A percentile compares a stretch with the other conserved stretches of the same genome.
phyloP scores from a whole-genome alignment of 2,329 filamentous ascomycete species.

The Penicillium sp. region DNA sequence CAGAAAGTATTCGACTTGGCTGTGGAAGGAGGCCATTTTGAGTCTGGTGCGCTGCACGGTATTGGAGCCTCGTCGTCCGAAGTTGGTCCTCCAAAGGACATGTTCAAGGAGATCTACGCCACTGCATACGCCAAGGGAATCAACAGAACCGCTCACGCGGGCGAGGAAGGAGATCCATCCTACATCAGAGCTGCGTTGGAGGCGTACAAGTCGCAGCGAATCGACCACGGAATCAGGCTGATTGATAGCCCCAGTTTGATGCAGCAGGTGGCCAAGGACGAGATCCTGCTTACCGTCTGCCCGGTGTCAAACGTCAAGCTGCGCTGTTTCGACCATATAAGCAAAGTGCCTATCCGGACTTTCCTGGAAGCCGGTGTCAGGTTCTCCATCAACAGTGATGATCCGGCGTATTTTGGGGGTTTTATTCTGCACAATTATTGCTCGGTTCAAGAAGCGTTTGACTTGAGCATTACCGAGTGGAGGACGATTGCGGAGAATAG shows the following conservation, averaged over 20 bases:
- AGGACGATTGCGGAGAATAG: slow-evolving; percentile 57
- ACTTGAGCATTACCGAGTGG: slow-evolving; percentile 63
- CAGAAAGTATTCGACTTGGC: slow-evolving; percentile 38
- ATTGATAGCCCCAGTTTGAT: slow-evolving; percentile 59
- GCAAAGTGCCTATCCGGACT: slow-evolving; percentile 57
- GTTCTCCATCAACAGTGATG: slow-evolving; percentile 71
- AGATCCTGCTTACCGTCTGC: slow-evolving; percentile 65
- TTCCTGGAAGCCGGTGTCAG: slow-evolving; percentile 62
- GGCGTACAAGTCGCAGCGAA: slow-evolving; percentile 57
- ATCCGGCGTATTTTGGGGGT: slow-evolving; percentile 71
- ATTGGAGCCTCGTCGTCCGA: slow-evolving; percentile 66
- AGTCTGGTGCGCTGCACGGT: slow-evolving; percentile 54
- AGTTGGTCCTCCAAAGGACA: slow-evolving; percentile 51
- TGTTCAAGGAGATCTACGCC: slow-evolving; percentile 61
- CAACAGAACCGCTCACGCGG: slow-evolving; percentile 67
- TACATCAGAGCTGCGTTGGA: slow-evolving; percentile 65
- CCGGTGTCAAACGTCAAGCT: slow-evolving; percentile 69
- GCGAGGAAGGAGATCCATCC: slow-evolving; percentile 67
- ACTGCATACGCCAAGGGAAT: slow-evolving; percentile 53
- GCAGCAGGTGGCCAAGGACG: slow-evolving; percentile 52
- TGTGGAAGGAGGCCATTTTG: slow-evolving; percentile 37
- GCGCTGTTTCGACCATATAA: slow-evolving; percentile 51
- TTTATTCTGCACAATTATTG: slow-evolving; percentile 74
- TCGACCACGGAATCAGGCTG: slow-evolving; percentile 71
- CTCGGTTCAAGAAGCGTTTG: slow-evolving; percentile 69